These are phyloP conservation scores for Alnus glutinosa DNA, from an alignment of 306 rosid species.

Conservation along the genomic window DNA sequence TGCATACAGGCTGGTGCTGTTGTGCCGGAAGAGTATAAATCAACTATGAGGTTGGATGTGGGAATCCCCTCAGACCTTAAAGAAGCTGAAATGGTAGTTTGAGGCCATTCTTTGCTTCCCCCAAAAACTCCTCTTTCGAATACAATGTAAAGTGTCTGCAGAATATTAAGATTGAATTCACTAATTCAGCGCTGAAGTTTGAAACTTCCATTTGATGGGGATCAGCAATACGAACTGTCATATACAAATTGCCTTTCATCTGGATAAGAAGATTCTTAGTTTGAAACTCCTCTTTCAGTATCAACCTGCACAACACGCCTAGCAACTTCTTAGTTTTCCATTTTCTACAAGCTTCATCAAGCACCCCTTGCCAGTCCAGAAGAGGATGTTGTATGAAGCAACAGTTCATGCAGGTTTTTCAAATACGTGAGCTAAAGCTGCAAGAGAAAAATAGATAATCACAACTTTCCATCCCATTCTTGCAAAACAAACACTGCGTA, in stretches of 20 bases:
- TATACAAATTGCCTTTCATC: neutral
- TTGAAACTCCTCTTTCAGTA: too few species aligned
- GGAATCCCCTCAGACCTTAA: conserved; percentile 73
- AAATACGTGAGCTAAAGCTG: too few species aligned
- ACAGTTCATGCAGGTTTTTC: too few species aligned
- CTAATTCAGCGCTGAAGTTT: conserved; percentile 1
- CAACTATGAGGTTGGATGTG: conserved; percentile 90
- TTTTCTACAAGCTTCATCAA: too few species aligned
- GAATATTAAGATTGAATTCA: conserved; percentile 20
- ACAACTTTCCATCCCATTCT: too few species aligned
- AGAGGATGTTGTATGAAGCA: too few species aligned
- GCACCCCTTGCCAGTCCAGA: too few species aligned
- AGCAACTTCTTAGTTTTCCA: too few species aligned
- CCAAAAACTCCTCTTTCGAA: conserved; percentile 7
- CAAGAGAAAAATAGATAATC: too few species aligned
- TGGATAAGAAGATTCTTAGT: neutral
- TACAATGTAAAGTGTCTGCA: conserved; percentile 15
- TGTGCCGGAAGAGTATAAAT: conserved; percentile 68
- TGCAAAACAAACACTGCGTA: too few species aligned
- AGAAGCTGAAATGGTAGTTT: conserved; percentile 97
- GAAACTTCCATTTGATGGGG: neutral
- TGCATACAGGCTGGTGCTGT: conserved; percentile 93
- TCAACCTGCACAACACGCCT: too few species aligned
- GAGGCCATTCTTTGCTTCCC: conserved; percentile 30
- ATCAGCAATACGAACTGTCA: neutral